A percentile compares a stretch with the other conserved stretches of the same genome.
Conservation (phyloP, 1,139 yeast genomes). For the Magnusiomyces starmeri region DNA sequence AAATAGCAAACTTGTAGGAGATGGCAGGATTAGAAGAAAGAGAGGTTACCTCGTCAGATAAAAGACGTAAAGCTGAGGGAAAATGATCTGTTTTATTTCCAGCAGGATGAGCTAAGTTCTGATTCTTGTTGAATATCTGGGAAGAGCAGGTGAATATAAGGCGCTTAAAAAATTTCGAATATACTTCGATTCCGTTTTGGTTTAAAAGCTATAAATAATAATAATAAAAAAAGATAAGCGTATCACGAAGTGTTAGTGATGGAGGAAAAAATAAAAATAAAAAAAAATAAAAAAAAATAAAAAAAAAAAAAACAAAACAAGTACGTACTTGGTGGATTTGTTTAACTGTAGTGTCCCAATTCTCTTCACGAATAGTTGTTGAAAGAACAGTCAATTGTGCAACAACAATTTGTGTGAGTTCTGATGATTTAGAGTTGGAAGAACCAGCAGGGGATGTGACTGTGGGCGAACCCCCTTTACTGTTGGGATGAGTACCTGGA, state of each 20-base stretch:
- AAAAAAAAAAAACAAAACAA: background rate
- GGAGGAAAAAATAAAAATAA: background rate
- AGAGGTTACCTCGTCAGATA: constrained; percentile 20
- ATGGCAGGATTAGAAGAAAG: constrained; percentile 25
- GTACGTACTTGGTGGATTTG: constrained; percentile 40
- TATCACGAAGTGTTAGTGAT: background rate
- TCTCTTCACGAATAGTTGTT: constrained; percentile 39
- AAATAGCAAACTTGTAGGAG: constrained; percentile 25
- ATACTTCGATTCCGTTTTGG: constrained; percentile 34
- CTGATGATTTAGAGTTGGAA: constrained; percentile 19
- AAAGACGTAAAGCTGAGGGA: constrained; percentile 18
- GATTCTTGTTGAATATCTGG: constrained; percentile 28
- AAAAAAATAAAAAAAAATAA: background rate
- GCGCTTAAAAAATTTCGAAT: constrained; percentile 33
- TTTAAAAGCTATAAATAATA: constrained; percentile 34
- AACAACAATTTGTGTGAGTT: constrained; percentile 41
- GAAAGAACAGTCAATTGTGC: constrained; percentile 50
- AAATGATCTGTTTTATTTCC: constrained; percentile 21
- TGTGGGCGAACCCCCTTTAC: background rate
- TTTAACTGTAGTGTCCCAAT: constrained; percentile 38
- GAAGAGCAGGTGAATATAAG: constrained; percentile 30
- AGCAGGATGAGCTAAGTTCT: constrained; percentile 24
- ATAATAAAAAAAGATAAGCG: background rate
- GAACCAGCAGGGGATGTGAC: background rate
- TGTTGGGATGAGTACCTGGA: no score